Conservation (phyloP, 352 stramenopile species). For the Phytophthora lateralis region DNA sequence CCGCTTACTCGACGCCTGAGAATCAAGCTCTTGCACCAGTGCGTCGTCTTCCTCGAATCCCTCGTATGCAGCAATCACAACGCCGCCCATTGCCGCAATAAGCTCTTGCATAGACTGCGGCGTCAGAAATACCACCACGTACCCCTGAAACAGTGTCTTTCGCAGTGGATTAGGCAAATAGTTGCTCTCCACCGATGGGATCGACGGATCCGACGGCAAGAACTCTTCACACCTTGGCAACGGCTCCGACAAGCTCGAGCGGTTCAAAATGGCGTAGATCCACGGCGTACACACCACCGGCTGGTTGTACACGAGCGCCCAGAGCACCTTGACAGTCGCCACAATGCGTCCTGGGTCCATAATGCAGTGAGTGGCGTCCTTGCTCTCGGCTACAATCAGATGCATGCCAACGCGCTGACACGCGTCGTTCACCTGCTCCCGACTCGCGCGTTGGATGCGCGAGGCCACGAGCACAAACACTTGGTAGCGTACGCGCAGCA, state of each 20-base stretch:
- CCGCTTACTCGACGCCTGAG: constrained; percentile 46
- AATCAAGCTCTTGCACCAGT: constrained; percentile 63
- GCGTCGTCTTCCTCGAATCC: constrained; percentile 55
- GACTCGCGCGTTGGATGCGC: constrained; percentile 65
- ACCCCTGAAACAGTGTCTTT: constrained; percentile 76
- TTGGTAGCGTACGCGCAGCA: constrained; percentile 83
- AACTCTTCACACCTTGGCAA: constrained; percentile 81
- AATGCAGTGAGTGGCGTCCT: constrained; percentile 84
- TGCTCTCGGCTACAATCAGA: constrained; percentile 55
- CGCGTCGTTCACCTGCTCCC: constrained; percentile 67
- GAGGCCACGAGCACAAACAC: constrained; percentile 82
- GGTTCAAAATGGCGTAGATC: constrained; percentile 79
- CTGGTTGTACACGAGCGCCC: constrained; percentile 86
- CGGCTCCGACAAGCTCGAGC: constrained; percentile 73
- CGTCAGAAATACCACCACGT: constrained; percentile 75
- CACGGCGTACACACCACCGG: constrained; percentile 82
- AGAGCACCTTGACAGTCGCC: constrained; percentile 86
- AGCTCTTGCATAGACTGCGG: constrained; percentile 82
- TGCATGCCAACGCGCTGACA: constrained; percentile 87
- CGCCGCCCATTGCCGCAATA: constrained; percentile 72
- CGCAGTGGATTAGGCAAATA: constrained; percentile 80
- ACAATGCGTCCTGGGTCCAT: constrained; percentile 84
- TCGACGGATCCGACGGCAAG: constrained; percentile 59
- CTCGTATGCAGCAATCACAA: constrained; percentile 69
- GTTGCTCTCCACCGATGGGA: constrained; percentile 61